Percentiles rank a stretch among this genome's conserved stretches.
Conservation (phyloP, 2,329 filamentous ascomycete species). For the Cladosporium sp. region DNA sequence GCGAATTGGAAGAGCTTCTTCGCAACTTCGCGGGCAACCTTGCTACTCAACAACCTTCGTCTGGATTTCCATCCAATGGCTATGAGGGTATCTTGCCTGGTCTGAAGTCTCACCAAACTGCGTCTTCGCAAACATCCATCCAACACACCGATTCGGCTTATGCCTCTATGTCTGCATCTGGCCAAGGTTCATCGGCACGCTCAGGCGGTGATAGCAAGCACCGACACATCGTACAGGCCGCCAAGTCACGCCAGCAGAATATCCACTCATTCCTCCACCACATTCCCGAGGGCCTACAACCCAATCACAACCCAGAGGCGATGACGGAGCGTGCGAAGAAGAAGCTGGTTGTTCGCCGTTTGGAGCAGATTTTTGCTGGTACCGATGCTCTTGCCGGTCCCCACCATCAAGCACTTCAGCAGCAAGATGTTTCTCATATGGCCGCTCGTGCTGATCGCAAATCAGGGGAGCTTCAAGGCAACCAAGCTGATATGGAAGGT, state of each 20-base stretch:
- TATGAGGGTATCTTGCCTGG: slow-evolving; percentile 43
- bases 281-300: slow-evolving; percentile 69
- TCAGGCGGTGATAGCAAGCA: slow-evolving; percentile 37
- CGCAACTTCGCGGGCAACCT: slow-evolving; percentile 69
- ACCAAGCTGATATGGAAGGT: slow-evolving; percentile 41
- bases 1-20: slow-evolving; percentile 72
- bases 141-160: slow-evolving; percentile 57
- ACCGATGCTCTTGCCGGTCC: slow-evolving; percentile 51
- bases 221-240: slow-evolving; percentile 27
- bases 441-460: slow-evolving; percentile 50
- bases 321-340: slow-evolving; percentile 75
- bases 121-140: slow-evolving; percentile 58
- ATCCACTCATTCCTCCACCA: slow-evolving; percentile 71
- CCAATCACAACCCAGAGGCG: slow-evolving; percentile 50
- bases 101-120: slow-evolving; percentile 57
- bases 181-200: slow-evolving; percentile 44
- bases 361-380: slow-evolving; percentile 82
- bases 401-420: slow-evolving; percentile 54
- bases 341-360: slow-evolving; percentile 70
- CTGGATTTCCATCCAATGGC: slow-evolving; percentile 26
- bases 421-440: slow-evolving; percentile 59
- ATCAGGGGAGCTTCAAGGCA: slow-evolving; percentile 43
- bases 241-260: slow-evolving; percentile 52
- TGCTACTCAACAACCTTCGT: slow-evolving; percentile 51
- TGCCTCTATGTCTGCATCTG: slow-evolving; percentile 60